These are phyloP conservation scores for Trichoderma brevicompactum DNA, from an alignment of 2,329 filamentous ascomycete species.

Conservation along the genomic window DNA sequence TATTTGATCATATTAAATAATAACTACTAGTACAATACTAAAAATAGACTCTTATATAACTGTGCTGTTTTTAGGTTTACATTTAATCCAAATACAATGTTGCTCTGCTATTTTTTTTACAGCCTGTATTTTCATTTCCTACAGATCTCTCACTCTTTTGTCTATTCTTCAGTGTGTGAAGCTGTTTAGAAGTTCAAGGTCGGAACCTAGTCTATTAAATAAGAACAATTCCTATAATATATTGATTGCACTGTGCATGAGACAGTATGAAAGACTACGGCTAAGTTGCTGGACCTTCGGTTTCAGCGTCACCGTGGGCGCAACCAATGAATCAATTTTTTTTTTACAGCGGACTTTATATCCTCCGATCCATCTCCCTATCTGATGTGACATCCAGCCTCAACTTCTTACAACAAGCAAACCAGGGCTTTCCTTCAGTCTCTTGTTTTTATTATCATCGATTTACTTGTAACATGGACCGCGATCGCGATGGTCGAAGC, in stretches of 20 bases:
- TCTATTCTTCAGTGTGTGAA: too few relatives aligned
- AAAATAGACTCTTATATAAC: conserved; percentile 5
- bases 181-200: too few relatives aligned
- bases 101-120: not conserved
- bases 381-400: not conserved
- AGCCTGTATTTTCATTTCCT: not conserved
- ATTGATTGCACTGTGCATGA: too few relatives aligned
- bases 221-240: too few relatives aligned
- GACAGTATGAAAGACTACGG: too few relatives aligned
- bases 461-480: conserved; percentile 40
- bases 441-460: not conserved
- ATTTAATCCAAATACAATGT: conserved; percentile 1
- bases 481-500: conserved; percentile 43
- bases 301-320: too few relatives aligned
- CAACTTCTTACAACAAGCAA: conserved; percentile 1
- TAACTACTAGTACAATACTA: not conserved
- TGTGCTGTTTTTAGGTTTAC: conserved; percentile 3
- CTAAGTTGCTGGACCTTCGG: too few relatives aligned
- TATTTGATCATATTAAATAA: conserved; percentile 65
- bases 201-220: too few relatives aligned
- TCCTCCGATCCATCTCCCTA: conserved; percentile 14
- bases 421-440: not conserved
- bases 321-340: too few relatives aligned
- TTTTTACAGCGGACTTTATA: conserved; percentile 13
- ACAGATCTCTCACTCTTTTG: too few relatives aligned